Base-by-base conservation (phyloP, 805 yeast genomes). In the Zygosaccharomyces gambellarensis region DNA sequence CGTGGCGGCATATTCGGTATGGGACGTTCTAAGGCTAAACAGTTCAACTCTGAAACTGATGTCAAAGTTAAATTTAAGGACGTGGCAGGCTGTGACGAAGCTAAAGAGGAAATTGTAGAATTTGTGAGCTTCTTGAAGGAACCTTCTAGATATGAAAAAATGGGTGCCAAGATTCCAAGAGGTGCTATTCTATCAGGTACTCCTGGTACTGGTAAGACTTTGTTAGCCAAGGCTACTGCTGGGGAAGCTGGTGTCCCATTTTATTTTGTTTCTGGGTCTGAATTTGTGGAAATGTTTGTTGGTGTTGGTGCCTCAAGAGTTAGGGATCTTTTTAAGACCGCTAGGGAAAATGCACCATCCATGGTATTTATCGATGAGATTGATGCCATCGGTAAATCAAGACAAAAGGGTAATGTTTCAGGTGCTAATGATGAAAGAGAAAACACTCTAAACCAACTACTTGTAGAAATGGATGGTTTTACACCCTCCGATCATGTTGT, bases 191-290 rank as follows among this genome's bases (percentile, higher is more conserved):
- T 94, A 49, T 86, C 96, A 1, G 99, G 99, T 43, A 96, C 99
- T 14, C 99, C 99, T 45, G 99, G 99, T 74, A 94, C 99, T 8
- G 99, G 99, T 81, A 94, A 94, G 68, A 94, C 99, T 0, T 74
- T 94, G 47, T 73, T 94, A 45, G 99, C 99, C 10, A 92, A 89
- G 65, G 99, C 99, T 4, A 94, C 98, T 44, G 99, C 99, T 1
- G 99, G 99, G 57, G 99, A 94, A 69, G 99, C 99, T 0, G 95
- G 94, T 49, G 99, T 94, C 36, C 97, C 99, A 39, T 94, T 94
- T 67, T 83, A 83, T 61, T 87, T 96, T 12, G 98, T 94, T 17
- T 87, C 96, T 0, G 99, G 99, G 55, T 90, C 98, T 5, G 99
- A 92, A 69, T 92, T 92, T 59, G 96, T 94, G 11, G 98, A 92